Percentiles rank a stretch among this genome's conserved stretches.
These are phyloP conservation scores for Didymella sp. DNA, from an alignment of 2,329 filamentous ascomycete genomes.

Conservation along the genomic window DNA sequence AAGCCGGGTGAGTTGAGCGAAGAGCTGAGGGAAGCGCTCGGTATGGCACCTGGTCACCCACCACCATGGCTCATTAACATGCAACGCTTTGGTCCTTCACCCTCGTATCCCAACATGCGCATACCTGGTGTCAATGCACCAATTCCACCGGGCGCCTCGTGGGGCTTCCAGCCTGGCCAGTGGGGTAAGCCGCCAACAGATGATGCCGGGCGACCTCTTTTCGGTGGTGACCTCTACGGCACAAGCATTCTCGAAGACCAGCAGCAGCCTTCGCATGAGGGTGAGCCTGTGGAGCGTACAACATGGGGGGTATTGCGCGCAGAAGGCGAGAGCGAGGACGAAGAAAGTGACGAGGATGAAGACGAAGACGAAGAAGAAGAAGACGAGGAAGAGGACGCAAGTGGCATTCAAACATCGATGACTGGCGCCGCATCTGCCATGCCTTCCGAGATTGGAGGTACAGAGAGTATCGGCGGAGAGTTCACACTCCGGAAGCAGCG, in stretches of 20 bases:
- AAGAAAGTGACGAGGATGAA: conserved; percentile 64
- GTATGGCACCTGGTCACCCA: conserved; percentile 89
- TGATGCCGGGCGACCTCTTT: conserved; percentile 88
- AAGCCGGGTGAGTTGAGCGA: conserved; percentile 90
- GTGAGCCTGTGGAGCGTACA: conserved; percentile 83
- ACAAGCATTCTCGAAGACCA: conserved; percentile 69
- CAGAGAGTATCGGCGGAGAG: conserved; percentile 81
- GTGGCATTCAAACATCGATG: conserved; percentile 73
- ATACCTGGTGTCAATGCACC: conserved; percentile 94
- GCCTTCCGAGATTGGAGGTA: conserved; percentile 77
- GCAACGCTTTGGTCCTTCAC: conserved; percentile 90
- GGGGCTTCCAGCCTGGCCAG: conserved; percentile 94
- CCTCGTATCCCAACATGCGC: conserved; percentile 93
- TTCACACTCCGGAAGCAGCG: conserved; percentile 90
- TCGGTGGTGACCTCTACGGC: conserved; percentile 94
- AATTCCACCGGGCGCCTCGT: conserved; percentile 84
- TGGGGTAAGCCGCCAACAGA: conserved; percentile 97
- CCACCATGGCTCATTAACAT: conserved; percentile 98
- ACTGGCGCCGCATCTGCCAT: conserved; percentile 75
- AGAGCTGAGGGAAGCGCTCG: conserved; percentile 87
- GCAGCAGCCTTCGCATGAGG: conserved; percentile 59
- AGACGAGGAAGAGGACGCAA: conserved; percentile 67
- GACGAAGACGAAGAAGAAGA: conserved; percentile 71
- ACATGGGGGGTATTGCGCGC: conserved; percentile 93
- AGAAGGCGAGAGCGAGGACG: conserved; percentile 73